Percentiles rank a stretch among this genome's conserved stretches.
Evolutionary conservation across 192 early-diverging fungal genomes (phyloP).

Genomic region (Glomus cerebriforme): DNA sequence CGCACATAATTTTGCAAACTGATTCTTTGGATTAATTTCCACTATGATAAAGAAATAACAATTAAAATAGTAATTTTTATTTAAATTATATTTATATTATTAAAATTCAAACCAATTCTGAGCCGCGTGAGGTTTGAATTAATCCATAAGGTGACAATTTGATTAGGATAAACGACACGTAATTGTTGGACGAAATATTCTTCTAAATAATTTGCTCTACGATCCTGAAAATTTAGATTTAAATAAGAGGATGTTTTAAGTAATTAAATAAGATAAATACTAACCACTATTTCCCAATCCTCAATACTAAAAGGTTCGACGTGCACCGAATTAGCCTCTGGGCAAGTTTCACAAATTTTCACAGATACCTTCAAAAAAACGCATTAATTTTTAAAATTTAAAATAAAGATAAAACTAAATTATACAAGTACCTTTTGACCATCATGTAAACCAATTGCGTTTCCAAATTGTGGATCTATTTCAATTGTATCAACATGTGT

Average conservation of each 20-base stretch:
- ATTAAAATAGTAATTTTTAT: background rate
- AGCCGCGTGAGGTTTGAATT: slow-evolving; percentile 64
- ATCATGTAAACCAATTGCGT: slow-evolving; percentile 60
- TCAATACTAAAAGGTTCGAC: slow-evolving; percentile 72
- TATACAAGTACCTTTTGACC: slow-evolving; percentile 59
- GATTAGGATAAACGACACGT: slow-evolving; percentile 63
- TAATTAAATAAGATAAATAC: background rate
- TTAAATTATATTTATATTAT: slow-evolving; percentile 24
- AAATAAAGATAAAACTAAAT: background rate
- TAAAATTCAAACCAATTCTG: slow-evolving; percentile 52
- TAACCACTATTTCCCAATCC: slow-evolving; percentile 80
- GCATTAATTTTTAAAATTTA: background rate
- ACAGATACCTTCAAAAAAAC: slow-evolving; percentile 47
- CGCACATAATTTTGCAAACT: slow-evolving; percentile 57
- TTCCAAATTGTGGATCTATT: slow-evolving; percentile 72
- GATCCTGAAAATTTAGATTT: slow-evolving; percentile 47
- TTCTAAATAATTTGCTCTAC: slow-evolving; percentile 76
- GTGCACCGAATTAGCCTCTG: slow-evolving; percentile 58
- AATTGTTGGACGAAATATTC: slow-evolving; percentile 68
- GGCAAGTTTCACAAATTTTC: slow-evolving; percentile 58
- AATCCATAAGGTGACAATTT: slow-evolving; percentile 77
- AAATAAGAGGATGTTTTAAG: background rate
- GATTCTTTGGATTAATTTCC: slow-evolving; percentile 53
- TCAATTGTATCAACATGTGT: slow-evolving; percentile 54
- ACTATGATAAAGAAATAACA: slow-evolving; percentile 38